A percentile compares a stretch with the other conserved stretches of the same genome.
Conservation (phyloP, 306 rosid genomes). For the Quercus cerris region DNA sequence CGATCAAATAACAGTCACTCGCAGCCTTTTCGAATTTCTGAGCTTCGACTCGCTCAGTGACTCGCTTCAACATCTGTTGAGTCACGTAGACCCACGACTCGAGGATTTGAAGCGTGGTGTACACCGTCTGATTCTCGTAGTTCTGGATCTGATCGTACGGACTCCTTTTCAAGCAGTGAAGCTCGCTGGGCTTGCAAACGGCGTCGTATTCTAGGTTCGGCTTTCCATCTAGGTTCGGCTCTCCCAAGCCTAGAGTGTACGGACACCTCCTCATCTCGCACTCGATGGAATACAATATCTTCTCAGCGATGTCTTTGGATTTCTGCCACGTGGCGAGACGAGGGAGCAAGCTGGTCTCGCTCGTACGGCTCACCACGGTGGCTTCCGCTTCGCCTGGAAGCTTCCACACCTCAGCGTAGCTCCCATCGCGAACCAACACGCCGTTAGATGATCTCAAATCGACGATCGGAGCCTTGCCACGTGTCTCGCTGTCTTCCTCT, state of each 20-base stretch:
- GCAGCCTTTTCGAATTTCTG: slow-evolving; percentile 47
- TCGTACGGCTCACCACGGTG: slow-evolving; percentile 50
- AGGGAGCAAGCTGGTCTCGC: slow-evolving; percentile 71
- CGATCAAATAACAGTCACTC: slow-evolving; percentile 57
- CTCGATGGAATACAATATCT: slow-evolving; percentile 58
- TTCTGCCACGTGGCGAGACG: slow-evolving; percentile 76
- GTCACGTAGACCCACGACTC: slow-evolving; percentile 64
- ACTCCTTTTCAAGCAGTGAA: slow-evolving; percentile 42
- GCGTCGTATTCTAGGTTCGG: slow-evolving; percentile 67
- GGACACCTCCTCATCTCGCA: slow-evolving; percentile 66
- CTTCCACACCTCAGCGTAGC: slow-evolving; percentile 55
- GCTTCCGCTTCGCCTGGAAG: slow-evolving; percentile 30
- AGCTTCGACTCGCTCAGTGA: slow-evolving; percentile 31
- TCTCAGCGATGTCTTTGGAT: slow-evolving; percentile 47
- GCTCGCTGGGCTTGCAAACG: slow-evolving; percentile 63
- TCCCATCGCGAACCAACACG: slow-evolving; percentile 45
- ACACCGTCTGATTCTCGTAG: slow-evolving; percentile 67
- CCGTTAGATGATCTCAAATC: slow-evolving; percentile 31
- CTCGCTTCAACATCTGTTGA: slow-evolving; percentile 44
- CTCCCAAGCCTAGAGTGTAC: slow-evolving; percentile 79
- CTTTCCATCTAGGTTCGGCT: slow-evolving; percentile 67
- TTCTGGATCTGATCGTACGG: slow-evolving; percentile 48
- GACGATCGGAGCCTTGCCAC: slow-evolving; percentile 56
- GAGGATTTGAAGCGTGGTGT: slow-evolving; percentile 72
- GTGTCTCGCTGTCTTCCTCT: slow-evolving; percentile 38